Conservation (phyloP, 2,329 filamentous ascomycete species). For the Ascochyta fabae region DNA sequence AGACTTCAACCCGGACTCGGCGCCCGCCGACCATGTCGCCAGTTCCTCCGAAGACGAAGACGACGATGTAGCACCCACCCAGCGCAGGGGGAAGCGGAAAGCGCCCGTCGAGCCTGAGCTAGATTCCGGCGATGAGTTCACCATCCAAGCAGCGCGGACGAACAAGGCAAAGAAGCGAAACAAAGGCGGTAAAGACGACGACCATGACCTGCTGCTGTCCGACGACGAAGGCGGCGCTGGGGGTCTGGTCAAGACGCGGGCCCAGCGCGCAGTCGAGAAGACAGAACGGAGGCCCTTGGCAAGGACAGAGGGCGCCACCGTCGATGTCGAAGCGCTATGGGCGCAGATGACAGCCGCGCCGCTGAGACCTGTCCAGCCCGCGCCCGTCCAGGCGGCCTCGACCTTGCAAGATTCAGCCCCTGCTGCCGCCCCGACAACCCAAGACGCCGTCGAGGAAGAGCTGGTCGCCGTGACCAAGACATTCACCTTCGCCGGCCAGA, state of each 20-base stretch:
- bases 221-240: conserved; percentile 60
- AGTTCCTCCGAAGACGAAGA: conserved; percentile 55
- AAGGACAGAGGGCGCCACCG: conserved; percentile 66
- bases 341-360: conserved; percentile 66
- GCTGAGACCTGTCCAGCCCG: conserved; percentile 31
- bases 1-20: conserved; percentile 76
- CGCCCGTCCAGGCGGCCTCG: conserved; percentile 16
- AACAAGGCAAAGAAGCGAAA: conserved; percentile 55
- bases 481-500: conserved; percentile 76
- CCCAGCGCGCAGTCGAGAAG: conserved; percentile 71
- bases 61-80: conserved; percentile 29
- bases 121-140: conserved; percentile 72
- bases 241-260: conserved; percentile 73
- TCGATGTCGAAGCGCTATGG: conserved; percentile 76
- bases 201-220: conserved; percentile 30
- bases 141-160: conserved; percentile 66
- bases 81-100: conserved; percentile 43
- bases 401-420: conserved; percentile 16
- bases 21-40: conserved; percentile 55
- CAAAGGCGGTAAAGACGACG: conserved; percentile 30
- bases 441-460: conserved; percentile 41
- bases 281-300: conserved; percentile 62
- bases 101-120: conserved; percentile 40
- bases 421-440: conserved; percentile 10
- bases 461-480: conserved; percentile 70